Evolutionary conservation across 352 stramenopile genomes (phyloP).

Genomic region (Pythium angustatum): DNA sequence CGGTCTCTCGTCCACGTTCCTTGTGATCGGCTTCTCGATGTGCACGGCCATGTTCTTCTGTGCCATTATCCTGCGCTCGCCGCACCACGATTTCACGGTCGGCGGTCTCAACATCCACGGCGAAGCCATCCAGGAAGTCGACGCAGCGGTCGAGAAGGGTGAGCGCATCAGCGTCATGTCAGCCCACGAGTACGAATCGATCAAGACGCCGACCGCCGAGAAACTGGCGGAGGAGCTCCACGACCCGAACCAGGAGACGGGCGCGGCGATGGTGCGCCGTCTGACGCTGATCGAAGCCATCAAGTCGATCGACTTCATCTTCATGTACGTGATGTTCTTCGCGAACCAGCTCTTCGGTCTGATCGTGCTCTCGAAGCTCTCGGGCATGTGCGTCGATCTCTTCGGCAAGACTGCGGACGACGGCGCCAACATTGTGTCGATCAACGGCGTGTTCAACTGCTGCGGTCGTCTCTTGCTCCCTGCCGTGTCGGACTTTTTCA

Average conservation of each 20-base stretch:
- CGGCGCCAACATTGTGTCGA: slow-evolving; percentile 43
- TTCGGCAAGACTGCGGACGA: slow-evolving; percentile 41
- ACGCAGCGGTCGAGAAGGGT: slow-evolving; percentile 27
- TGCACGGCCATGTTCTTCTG: slow-evolving; percentile 42
- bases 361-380: slow-evolving; percentile 46
- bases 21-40: slow-evolving; percentile 50
- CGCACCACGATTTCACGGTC: slow-evolving; percentile 44
- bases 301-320: slow-evolving; percentile 38
- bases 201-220: slow-evolving; percentile 35
- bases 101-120: slow-evolving; percentile 62
- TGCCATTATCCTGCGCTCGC: slow-evolving; percentile 47
- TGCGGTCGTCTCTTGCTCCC: slow-evolving; percentile 45
- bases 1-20: slow-evolving; percentile 48
- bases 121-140: slow-evolving; percentile 36
- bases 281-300: slow-evolving; percentile 46
- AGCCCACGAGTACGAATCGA: slow-evolving; percentile 40
- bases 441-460: slow-evolving; percentile 62
- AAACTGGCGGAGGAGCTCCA: slow-evolving; percentile 32
- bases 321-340: slow-evolving; percentile 48
- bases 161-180: slow-evolving; percentile 43
- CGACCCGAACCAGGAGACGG: slow-evolving; percentile 17
- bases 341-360: slow-evolving; percentile 43
- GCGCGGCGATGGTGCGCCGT: slow-evolving; percentile 35
- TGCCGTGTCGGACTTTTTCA: slow-evolving; percentile 42
- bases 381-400: slow-evolving; percentile 50